Conservation (phyloP, 2,329 filamentous ascomycete species). For the Emericellopsis cladophorae region DNA sequence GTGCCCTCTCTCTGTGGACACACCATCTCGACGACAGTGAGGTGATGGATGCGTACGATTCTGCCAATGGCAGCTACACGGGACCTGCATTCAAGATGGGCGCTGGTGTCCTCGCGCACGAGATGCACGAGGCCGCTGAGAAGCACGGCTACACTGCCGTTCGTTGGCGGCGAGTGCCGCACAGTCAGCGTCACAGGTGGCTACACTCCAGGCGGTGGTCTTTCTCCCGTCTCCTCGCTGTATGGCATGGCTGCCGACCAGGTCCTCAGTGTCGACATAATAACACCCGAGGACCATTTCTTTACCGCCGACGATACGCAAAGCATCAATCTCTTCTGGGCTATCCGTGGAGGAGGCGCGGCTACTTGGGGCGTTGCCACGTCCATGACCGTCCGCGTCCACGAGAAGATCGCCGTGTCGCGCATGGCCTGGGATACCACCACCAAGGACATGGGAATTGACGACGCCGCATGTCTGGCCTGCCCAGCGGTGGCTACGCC, state of each 20-base stretch:
- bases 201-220: slow-evolving; percentile 28
- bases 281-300: slow-evolving; percentile 29
- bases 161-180: slow-evolving; percentile 37
- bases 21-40: slow-evolving; percentile 34
- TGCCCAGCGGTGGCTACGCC: slow-evolving; percentile 8
- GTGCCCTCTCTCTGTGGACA: slow-evolving; percentile 43
- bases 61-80: slow-evolving; percentile 11
- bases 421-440: slow-evolving; percentile 23
- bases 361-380: slow-evolving; percentile 28
- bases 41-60: slow-evolving; percentile 9
- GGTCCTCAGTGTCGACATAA: slow-evolving; percentile 34
- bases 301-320: slow-evolving; percentile 23
- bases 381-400: slow-evolving; percentile 19
- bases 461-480: slow-evolving; percentile 8
- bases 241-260: slow-evolving; percentile 29
- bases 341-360: slow-evolving; percentile 30
- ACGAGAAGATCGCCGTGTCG: slow-evolving; percentile 15
- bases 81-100: slow-evolving; percentile 42
- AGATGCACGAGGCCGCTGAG: slow-evolving; percentile 37
- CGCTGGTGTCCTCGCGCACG: slow-evolving; percentile 37
- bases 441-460: slow-evolving; percentile 12
- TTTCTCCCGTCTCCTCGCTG: slow-evolving; percentile 29
- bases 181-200: slow-evolving; percentile 16
- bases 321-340: slow-evolving; percentile 36
- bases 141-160: slow-evolving; percentile 33